Percentiles rank a stretch among this genome's conserved stretches.
Evolutionary conservation across 1,139 yeast species (phyloP).

Genomic region (Candida freyschussii): DNA sequence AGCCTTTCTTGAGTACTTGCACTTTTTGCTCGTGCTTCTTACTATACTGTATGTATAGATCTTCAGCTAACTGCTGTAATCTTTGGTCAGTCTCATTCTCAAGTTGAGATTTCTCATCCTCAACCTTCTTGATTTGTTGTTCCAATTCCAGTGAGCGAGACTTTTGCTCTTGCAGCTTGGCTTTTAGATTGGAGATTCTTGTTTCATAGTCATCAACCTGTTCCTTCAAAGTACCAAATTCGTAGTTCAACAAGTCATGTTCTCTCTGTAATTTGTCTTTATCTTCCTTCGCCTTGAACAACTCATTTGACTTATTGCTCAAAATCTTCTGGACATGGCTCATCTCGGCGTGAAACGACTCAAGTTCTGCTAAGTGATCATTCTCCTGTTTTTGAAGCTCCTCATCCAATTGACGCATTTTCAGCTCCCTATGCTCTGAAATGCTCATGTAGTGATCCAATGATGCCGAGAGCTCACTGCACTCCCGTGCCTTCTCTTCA

Average conservation of each 20-base stretch:
- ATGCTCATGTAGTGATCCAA: slow-evolving; percentile 19
- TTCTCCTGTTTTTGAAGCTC: slow-evolving; percentile 29
- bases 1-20: slow-evolving; percentile 45
- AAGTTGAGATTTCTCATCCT: slow-evolving; percentile 22
- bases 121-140: slow-evolving; percentile 4
- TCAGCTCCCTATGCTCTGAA: slow-evolving; percentile 25
- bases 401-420: slow-evolving; percentile 23
- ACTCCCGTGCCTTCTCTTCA: slow-evolving; percentile 11
- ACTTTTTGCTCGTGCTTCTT: slow-evolving; percentile 68
- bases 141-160: slow-evolving; percentile 12
- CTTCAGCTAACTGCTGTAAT: slow-evolving; percentile 57
- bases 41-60: slow-evolving; percentile 61
- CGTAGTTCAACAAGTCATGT: slow-evolving; percentile 21
- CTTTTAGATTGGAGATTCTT: slow-evolving; percentile 18
- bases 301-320: slow-evolving; percentile 25
- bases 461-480: slow-evolving; percentile 9
- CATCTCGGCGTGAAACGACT: slow-evolving; percentile 32
- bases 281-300: slow-evolving; percentile 24
- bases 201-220: slow-evolving; percentile 18
- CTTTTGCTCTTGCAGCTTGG: slow-evolving; percentile 26
- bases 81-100: slow-evolving; percentile 46
- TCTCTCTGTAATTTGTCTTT: slow-evolving; percentile 21
- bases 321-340: slow-evolving; percentile 28
- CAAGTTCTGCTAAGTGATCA: slow-evolving; percentile 33
- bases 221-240: slow-evolving; percentile 27